Evolutionary conservation across 31 red algal species (phyloP), one percentile per base, ranked within the genome.

Genomic region (Odonthalia washingtoniensis): DNA sequence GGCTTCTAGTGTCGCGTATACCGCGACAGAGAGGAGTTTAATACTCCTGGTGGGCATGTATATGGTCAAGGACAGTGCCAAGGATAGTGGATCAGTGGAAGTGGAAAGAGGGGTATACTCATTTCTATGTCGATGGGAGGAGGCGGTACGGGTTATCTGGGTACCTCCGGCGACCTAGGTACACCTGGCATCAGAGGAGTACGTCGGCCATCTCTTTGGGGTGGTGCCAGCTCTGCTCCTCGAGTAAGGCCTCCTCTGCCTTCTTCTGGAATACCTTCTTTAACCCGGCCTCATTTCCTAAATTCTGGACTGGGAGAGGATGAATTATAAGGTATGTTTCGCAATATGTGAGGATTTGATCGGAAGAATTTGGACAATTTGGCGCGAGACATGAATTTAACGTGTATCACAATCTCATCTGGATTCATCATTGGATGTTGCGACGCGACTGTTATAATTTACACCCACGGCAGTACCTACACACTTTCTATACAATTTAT

Each of bases 1-100:
- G 17, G 91, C 91, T 35, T 76, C 91, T 33, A 77, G 79, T 72
- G 81, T 83, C 26, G 91, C 91, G 0, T 93, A 93, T 70, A 77
- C 84, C 35, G 28, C 49, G n/a, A n/a, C n/a, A n/a, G n/a, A n/a
- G n/a, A n/a, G n/a, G n/a, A n/a, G n/a, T n/a, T n/a, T n/a, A n/a
- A n/a, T n/a, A n/a, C n/a, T n/a, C n/a, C n/a, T n/a, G n/a, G n/a
- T 57, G 49, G 9, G 49, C 12, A 57, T 57, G 49, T 21, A 21
- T 57, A 14, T 57, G 21, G 21, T 57, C 9, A 57, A 21, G 49
- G 49, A 21, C 49, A 9, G 21, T 21, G n/a, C 49, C 49, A 57
- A 14, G 49, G 49, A 9, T 57, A 14, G 12, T 57, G 49, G 12
- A 57, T 14, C 49, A 57, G 49, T n/a, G n/a, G 49, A 57, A 57